A percentile compares a stretch with the other conserved stretches of the same genome.
These are phyloP conservation scores for Phytophthora megakarya DNA, from an alignment of 352 stramenopile genomes.

Conservation along the genomic window DNA sequence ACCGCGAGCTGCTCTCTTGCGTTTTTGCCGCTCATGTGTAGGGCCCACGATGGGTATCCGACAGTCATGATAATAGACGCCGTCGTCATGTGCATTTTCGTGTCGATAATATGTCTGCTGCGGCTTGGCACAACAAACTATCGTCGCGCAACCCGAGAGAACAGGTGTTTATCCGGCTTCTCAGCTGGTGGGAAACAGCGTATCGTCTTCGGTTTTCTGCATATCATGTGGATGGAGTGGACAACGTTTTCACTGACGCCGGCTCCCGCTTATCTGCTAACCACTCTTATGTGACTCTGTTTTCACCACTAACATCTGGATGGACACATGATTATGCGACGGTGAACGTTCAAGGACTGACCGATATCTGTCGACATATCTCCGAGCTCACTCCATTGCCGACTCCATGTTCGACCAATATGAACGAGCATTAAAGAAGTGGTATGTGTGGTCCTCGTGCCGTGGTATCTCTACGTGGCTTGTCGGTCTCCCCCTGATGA, in stretches of 20 bases:
- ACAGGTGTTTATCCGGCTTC: conserved; percentile 8
- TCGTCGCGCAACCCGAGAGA: conserved; percentile 10
- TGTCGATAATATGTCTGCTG: conserved; percentile 28
- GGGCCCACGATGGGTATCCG: neutral
- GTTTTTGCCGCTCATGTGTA: conserved; percentile 8
- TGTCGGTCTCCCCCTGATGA: too few species aligned
- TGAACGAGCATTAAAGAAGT: too few species aligned
- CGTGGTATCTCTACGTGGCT: too few species aligned
- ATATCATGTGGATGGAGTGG: conserved; percentile 5
- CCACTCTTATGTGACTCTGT: neutral
- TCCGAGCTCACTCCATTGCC: too few species aligned
- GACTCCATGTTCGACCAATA: too few species aligned
- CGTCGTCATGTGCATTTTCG: conserved; percentile 21
- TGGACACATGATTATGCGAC: too few species aligned
- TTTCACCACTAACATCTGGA: conserved; percentile 2
- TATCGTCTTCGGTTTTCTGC: conserved; percentile 28
- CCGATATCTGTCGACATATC: too few species aligned
- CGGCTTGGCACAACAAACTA: conserved; percentile 21
- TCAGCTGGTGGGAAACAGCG: conserved; percentile 14
- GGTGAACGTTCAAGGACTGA: too few species aligned
- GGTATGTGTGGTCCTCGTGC: too few species aligned
- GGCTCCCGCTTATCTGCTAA: conserved; percentile 13
- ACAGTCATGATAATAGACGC: neutral
- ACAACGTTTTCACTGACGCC: neutral
- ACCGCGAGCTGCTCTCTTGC: too few species aligned